Evolutionary conservation across 768 basidiomycete genomes (phyloP).

Genomic region (Trametes cingulata): DNA sequence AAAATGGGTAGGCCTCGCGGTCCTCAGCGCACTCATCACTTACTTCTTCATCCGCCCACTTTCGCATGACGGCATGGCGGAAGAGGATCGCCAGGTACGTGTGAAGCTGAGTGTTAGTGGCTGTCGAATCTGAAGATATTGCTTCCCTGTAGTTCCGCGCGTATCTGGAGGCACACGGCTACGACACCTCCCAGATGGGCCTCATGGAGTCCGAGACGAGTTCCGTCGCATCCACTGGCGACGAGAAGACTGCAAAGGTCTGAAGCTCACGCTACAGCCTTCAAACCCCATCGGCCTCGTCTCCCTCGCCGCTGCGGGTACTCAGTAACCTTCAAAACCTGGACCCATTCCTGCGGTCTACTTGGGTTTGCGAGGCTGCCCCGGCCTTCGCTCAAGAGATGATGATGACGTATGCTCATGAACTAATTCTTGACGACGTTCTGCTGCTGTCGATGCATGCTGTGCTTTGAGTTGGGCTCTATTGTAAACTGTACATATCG

Average conservation of each 20-base stretch:
- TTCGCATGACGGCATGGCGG: conserved; percentile 72
- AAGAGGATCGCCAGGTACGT: conserved; percentile 68
- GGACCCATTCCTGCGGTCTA: no score
- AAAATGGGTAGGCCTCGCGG: conserved; percentile 73
- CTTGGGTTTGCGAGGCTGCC: no score
- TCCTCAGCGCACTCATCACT: conserved; percentile 74
- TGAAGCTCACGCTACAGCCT: neutral
- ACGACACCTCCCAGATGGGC: conserved; percentile 77
- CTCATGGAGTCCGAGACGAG: conserved; percentile 32
- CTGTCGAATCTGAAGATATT: neutral
- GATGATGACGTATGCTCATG: neutral
- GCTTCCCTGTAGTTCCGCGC: conserved; percentile 63
- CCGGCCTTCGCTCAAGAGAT: no score
- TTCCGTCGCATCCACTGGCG: conserved; percentile 20
- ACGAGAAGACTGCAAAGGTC: conserved; percentile 24
- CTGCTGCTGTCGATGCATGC: conserved; percentile 1
- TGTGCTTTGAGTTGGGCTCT: neutral
- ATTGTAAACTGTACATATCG: neutral
- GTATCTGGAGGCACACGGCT: conserved; percentile 79
- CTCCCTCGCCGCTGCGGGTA: no score
- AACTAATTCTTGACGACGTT: neutral
- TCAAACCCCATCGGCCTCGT: no score
- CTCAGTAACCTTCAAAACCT: no score
- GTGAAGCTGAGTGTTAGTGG: neutral
- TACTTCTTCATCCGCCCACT: conserved; percentile 76